phyloP scores from a whole-genome alignment of 148 eudicot species.

The Rhododendron simsii region DNA sequence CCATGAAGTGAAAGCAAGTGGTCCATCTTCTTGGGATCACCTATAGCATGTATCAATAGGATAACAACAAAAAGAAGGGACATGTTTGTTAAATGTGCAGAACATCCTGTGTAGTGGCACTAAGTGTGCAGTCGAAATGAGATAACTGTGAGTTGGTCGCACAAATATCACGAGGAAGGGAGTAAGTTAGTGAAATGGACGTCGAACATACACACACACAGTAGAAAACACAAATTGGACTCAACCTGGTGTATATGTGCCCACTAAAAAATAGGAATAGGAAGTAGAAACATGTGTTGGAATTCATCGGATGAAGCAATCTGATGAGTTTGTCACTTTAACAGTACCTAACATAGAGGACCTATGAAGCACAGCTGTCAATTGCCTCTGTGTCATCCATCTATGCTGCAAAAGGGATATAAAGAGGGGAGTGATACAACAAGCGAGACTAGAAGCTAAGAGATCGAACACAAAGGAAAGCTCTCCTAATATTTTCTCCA shows the following conservation, averaged over 20 bases:
- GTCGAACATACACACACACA: background rate
- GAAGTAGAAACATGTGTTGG: background rate
- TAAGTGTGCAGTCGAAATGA: background rate
- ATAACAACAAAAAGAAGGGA: background rate
- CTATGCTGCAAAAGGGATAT: background rate
- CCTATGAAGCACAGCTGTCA: background rate
- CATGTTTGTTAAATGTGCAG: background rate
- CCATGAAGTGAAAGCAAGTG: slow-evolving; percentile 14
- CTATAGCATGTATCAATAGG: background rate
- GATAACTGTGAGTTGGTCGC: background rate
- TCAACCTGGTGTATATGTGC: no score
- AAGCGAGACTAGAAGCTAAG: background rate
- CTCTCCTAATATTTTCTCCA: background rate
- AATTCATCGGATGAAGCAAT: no score
- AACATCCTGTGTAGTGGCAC: background rate
- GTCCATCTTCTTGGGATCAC: background rate
- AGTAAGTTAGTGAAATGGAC: background rate
- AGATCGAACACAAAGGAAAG: background rate
- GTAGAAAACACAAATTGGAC: background rate
- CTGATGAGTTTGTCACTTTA: no score
- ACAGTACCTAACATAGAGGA: no score
- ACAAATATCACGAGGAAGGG: background rate
- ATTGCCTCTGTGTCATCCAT: background rate
- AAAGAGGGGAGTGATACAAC: background rate
- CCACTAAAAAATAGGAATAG: background rate